Evolutionary conservation across 2,329 filamentous ascomycete species (phyloP).

Genomic region (Apiospora rasikravindrae): DNA sequence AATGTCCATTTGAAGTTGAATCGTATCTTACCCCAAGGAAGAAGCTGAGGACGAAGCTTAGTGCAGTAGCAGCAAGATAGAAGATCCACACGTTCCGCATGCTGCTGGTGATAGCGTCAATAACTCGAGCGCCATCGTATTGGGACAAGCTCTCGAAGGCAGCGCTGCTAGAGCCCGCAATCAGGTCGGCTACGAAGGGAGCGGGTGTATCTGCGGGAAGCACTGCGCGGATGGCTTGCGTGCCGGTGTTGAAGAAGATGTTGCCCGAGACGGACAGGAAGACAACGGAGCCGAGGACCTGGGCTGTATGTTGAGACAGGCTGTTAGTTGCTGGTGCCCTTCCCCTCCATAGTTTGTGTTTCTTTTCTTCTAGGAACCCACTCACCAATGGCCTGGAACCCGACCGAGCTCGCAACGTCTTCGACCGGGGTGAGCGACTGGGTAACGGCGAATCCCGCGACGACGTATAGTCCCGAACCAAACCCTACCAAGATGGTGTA

Average conservation of each 20-base stretch:
- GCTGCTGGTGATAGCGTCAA: conserved; percentile 21
- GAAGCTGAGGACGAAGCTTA: conserved; percentile 23
- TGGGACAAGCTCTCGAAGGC: conserved; percentile 20
- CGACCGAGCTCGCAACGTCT: conserved; percentile 39
- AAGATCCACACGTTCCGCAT: conserved; percentile 25
- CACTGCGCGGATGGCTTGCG: conserved; percentile 7
- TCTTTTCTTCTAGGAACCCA: not conserved
- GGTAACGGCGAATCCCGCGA: conserved; percentile 43
- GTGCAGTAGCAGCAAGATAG: conserved; percentile 18
- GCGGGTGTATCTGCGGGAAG: conserved; percentile 18
- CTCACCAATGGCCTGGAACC: conserved; percentile 41
- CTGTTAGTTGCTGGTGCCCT: not conserved
- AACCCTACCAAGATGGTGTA: conserved; percentile 45
- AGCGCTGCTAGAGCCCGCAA: conserved; percentile 25
- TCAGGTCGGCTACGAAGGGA: conserved; percentile 18
- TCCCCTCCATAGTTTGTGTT: not conserved
- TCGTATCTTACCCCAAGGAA: conserved; percentile 19
- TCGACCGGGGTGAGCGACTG: conserved; percentile 39
- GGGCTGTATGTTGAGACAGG: conserved; percentile 21
- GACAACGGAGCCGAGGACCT: conserved; percentile 38
- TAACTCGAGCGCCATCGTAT: conserved; percentile 3
- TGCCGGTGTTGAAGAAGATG: conserved; percentile 38
- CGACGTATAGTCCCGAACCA: conserved; percentile 44
- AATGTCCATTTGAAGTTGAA: not conserved
- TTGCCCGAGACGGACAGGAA: conserved; percentile 39